Evolutionary conservation across 1,284 basidiomycete genomes (phyloP), one percentile per base, ranked within the genome.

Genomic region (Wallemia hederae): DNA sequence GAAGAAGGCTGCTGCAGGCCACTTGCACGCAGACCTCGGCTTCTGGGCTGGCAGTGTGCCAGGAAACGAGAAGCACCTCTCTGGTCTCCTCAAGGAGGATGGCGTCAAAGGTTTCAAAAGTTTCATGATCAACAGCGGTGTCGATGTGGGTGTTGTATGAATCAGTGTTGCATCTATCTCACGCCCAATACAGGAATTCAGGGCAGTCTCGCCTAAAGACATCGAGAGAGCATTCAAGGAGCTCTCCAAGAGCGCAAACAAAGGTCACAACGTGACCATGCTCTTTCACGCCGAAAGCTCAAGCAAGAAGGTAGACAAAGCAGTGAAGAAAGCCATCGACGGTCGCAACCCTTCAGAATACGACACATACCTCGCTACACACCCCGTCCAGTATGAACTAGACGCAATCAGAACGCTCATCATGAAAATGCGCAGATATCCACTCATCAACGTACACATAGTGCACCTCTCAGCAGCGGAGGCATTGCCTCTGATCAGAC

Each of bases 11-110:
- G 86, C 90, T 1, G 66, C 71, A 59, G 79, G 78, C 19, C 80
- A 88, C 67, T 85, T 83, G 69, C 79, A 80, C 73, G 78, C 80
- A 24, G 90, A 96, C 69, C 78, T 92, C 24, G 89, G 81, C 0
- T 94, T 94, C 70, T 96, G 90, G 89, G 90, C 89, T 49, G 90
- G 90, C 1, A 82, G 86, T 39, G 82, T 94, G 60, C 90, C 90
- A 2, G 82, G 80, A 3, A 92, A 96, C 72, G 76, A 84, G 72
- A 66, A 86, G 83, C 67, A 72, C 60, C 75, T 87, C 66, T 75
- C 90, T 56, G 65, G 67, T 61, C 79, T 81, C 2, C 74, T 94
- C 29, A 72, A 89, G 17, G 70, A 78, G 27, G 77, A 77, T 34
- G 89, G 90, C 5, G 83, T 90, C 26, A 85, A 82, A 71, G 90